Percentiles rank a stretch among this genome's conserved stretches.
Evolutionary conservation across 352 stramenopile genomes (phyloP).

Genomic region (Phytophthora cryptogea): DNA sequence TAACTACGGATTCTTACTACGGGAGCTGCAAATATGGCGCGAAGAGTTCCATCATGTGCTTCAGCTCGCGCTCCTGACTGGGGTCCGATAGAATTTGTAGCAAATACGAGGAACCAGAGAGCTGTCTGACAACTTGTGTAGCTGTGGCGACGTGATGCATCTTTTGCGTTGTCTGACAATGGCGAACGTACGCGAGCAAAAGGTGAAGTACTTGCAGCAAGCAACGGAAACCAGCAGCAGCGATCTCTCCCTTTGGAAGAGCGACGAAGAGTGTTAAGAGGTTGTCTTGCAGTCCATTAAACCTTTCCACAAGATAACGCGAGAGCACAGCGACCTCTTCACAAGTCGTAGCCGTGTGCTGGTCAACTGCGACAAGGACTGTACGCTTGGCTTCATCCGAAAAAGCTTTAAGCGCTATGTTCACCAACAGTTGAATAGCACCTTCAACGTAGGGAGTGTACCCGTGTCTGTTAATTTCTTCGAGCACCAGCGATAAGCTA

Average conservation of each 20-base stretch:
- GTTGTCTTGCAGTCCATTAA: conserved; percentile 68
- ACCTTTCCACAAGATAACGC: conserved; percentile 47
- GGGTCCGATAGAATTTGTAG: conserved; percentile 54
- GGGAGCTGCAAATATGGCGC: conserved; percentile 30
- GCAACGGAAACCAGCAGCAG: conserved; percentile 47
- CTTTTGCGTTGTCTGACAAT: conserved; percentile 45
- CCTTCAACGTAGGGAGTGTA: conserved; percentile 35
- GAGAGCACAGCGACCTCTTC: conserved; percentile 32
- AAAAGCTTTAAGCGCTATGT: conserved; percentile 34
- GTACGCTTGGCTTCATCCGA: conserved; percentile 43
- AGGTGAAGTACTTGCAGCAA: conserved; percentile 69
- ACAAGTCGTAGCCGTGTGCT: conserved; percentile 11
- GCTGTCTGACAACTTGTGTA: conserved; percentile 49
- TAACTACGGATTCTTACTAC: conserved; percentile 20
- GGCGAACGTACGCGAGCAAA: conserved; percentile 59
- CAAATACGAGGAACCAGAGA: conserved; percentile 67
- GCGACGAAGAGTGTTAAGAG: conserved; percentile 66
- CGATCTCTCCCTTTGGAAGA: conserved; percentile 35
- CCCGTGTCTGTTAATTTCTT: conserved; percentile 45
- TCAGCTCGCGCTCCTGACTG: conserved; percentile 52
- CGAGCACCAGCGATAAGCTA: conserved; percentile 54
- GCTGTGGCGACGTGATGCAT: conserved; percentile 42
- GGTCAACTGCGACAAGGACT: conserved; percentile 46
- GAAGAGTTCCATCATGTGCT: conserved; percentile 51
- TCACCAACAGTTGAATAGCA: conserved; percentile 35